A percentile compares a stretch with the other conserved stretches of the same genome.
These are phyloP conservation scores for Penicillium steckii DNA, from an alignment of 495 filamentous ascomycete species.

Conservation along the genomic window DNA sequence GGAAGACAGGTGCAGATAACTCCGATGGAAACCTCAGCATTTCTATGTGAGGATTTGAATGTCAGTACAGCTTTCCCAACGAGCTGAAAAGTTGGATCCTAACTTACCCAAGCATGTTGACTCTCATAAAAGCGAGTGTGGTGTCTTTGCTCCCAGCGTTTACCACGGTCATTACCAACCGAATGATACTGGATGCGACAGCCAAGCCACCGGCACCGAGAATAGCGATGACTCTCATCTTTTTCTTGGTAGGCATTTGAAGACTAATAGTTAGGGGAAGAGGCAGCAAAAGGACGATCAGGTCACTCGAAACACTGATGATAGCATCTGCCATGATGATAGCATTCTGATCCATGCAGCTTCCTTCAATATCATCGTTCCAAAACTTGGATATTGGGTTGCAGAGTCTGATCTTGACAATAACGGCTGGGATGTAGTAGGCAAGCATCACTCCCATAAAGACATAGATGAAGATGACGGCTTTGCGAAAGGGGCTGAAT, in stretches of 20 bases:
- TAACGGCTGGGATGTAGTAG: slow-evolving; percentile 39
- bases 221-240: slow-evolving; percentile 32
- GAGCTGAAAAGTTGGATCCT: background rate
- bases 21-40: slow-evolving; percentile 39
- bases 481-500: slow-evolving; percentile 34
- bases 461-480: slow-evolving; percentile 33
- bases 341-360: slow-evolving; percentile 33
- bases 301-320: slow-evolving; percentile 37
- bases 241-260: slow-evolving; percentile 33
- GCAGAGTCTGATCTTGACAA: slow-evolving; percentile 41
- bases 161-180: slow-evolving; percentile 31
- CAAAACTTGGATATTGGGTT: slow-evolving; percentile 36
- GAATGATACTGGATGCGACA: slow-evolving; percentile 35
- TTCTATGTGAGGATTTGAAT: slow-evolving; percentile 14
- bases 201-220: slow-evolving; percentile 40
- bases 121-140: slow-evolving; percentile 35
- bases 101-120: slow-evolving; percentile 38
- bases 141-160: slow-evolving; percentile 27
- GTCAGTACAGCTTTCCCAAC: background rate
- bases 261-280: slow-evolving; percentile 31
- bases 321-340: slow-evolving; percentile 40
- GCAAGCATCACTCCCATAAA: slow-evolving; percentile 38
- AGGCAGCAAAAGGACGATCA: slow-evolving; percentile 35
- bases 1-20: slow-evolving; percentile 42
- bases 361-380: slow-evolving; percentile 15